Percentiles rank a stretch among this genome's conserved stretches.
Evolutionary conservation across 208 protist species (phyloP).

Genomic region (Vickermania ingenoplastis): DNA sequence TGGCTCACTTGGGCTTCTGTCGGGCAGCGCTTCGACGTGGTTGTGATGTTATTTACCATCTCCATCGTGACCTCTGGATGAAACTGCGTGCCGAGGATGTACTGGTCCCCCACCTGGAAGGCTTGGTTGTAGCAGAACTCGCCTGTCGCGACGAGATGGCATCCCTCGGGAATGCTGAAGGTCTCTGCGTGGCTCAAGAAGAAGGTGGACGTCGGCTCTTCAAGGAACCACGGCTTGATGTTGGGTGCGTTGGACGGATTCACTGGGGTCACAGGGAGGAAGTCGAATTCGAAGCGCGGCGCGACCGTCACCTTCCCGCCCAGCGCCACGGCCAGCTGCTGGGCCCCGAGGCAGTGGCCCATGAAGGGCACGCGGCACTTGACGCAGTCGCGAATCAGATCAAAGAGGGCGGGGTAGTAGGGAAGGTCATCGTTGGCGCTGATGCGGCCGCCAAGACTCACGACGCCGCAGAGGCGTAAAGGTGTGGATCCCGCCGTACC

Average conservation of each 20-base stretch:
- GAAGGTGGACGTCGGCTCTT: slow-evolving; percentile 8
- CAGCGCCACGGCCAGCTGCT: slow-evolving; percentile 13
- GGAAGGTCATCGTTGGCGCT: slow-evolving; percentile 20
- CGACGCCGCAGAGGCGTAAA: slow-evolving; percentile 13
- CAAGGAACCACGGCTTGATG: slow-evolving; percentile 19
- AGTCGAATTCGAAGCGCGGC: slow-evolving; percentile 14
- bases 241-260: slow-evolving; percentile 4
- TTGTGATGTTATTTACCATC: slow-evolving; percentile 8
- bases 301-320: slow-evolving; percentile 9
- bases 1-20: slow-evolving; percentile 8
- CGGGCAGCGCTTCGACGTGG: slow-evolving; percentile 1
- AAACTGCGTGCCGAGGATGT: slow-evolving; percentile 22
- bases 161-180: slow-evolving; percentile 17
- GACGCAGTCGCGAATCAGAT: slow-evolving; percentile 14
- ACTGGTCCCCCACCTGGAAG: slow-evolving; percentile 22
- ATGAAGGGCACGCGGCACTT: slow-evolving; percentile 11
- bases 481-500: neutral
- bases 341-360: slow-evolving; percentile 19
- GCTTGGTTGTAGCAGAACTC: slow-evolving; percentile 18
- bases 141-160: slow-evolving; percentile 10
- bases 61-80: slow-evolving; percentile 19
- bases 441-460: slow-evolving; percentile 17
- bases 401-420: slow-evolving; percentile 7
- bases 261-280: slow-evolving; percentile 6
- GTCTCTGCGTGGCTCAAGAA: slow-evolving; percentile 22